These are phyloP conservation scores for Halophytophthora polymorphica DNA, from an alignment of 352 stramenopile genomes.

Conservation along the genomic window DNA sequence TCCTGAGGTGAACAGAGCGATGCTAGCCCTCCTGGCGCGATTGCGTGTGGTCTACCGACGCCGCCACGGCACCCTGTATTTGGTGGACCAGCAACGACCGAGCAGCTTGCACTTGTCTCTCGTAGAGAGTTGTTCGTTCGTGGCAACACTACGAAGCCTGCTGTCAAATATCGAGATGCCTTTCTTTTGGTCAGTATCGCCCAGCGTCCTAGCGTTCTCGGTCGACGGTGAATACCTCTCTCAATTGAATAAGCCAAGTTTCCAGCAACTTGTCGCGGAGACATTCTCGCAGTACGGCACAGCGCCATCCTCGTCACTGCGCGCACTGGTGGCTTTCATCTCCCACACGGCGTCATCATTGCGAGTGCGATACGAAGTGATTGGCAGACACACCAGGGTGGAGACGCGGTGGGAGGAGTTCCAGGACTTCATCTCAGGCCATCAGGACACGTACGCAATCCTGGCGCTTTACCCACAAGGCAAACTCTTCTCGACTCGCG, in stretches of 20 bases:
- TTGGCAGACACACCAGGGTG: constrained; percentile 49
- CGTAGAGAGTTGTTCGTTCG: constrained; percentile 51
- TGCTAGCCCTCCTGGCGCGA: constrained; percentile 33
- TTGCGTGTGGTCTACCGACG: constrained; percentile 26
- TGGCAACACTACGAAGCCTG: constrained; percentile 41
- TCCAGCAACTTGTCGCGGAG: constrained; percentile 58
- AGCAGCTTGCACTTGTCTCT: constrained; percentile 38
- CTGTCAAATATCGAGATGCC: constrained; percentile 38
- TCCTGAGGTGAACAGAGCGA: constrained; percentile 29
- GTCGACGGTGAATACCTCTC: constrained; percentile 57
- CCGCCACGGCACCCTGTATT: neutral
- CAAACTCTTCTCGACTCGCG: constrained; percentile 45
- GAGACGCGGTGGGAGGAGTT: constrained; percentile 57
- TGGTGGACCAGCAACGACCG: constrained; percentile 5
- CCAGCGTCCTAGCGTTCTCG: constrained; percentile 47
- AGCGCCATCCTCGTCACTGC: constrained; percentile 20
- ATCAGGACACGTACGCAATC: constrained; percentile 63
- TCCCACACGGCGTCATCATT: constrained; percentile 56
- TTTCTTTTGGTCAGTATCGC: constrained; percentile 69
- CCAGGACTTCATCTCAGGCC: constrained; percentile 48
- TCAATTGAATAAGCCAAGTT: constrained; percentile 37
- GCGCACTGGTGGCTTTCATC: constrained; percentile 44
- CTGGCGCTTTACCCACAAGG: constrained; percentile 69
- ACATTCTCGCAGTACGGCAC: constrained; percentile 21
- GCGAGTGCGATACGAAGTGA: constrained; percentile 52